Evolutionary conservation across 768 basidiomycete genomes (phyloP).

Genomic region (Cyclocybe cylindracea): DNA sequence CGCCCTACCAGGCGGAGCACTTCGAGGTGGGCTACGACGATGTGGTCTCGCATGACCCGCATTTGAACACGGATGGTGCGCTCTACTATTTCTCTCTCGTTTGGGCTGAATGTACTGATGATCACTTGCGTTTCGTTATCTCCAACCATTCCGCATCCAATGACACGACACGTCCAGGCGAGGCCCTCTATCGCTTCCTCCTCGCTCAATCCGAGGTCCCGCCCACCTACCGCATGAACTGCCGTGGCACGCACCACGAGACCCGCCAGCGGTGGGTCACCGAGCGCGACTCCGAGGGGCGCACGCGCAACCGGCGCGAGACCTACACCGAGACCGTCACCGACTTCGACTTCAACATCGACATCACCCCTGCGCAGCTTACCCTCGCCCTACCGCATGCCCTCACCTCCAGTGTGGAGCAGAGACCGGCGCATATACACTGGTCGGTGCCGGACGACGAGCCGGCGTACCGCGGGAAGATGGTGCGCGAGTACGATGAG

Average conservation of each 20-base stretch:
- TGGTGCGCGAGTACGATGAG: conserved; percentile 57
- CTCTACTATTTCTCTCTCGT: neutral
- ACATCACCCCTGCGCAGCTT: conserved; percentile 33
- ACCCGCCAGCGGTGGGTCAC: conserved; percentile 48
- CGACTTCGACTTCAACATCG: conserved; percentile 73
- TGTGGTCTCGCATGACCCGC: conserved; percentile 68
- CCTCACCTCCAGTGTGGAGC: conserved; percentile 35
- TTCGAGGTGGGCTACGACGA: conserved; percentile 48
- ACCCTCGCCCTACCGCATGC: conserved; percentile 13
- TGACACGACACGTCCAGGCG: conserved; percentile 27
- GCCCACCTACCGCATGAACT: conserved; percentile 48
- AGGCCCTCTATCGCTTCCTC: conserved; percentile 72
- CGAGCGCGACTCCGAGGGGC: conserved; percentile 33
- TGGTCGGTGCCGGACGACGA: conserved; percentile 66
- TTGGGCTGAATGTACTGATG: neutral
- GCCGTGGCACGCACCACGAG: conserved; percentile 59
- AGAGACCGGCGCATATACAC: conserved; percentile 31
- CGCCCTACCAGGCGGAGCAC: conserved; percentile 64
- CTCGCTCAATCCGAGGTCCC: conserved; percentile 51
- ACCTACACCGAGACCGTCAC: conserved; percentile 57
- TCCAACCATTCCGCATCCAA: too few species aligned
- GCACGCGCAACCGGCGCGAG: conserved; percentile 39
- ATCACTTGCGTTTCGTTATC: neutral
- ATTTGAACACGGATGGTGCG: conserved; percentile 62
- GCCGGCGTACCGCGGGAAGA: conserved; percentile 65